Percentiles rank a stretch among this genome's conserved stretches.
Evolutionary conservation across 2,329 filamentous ascomycete species (phyloP).

Genomic region (Bipolaris gigantea): DNA sequence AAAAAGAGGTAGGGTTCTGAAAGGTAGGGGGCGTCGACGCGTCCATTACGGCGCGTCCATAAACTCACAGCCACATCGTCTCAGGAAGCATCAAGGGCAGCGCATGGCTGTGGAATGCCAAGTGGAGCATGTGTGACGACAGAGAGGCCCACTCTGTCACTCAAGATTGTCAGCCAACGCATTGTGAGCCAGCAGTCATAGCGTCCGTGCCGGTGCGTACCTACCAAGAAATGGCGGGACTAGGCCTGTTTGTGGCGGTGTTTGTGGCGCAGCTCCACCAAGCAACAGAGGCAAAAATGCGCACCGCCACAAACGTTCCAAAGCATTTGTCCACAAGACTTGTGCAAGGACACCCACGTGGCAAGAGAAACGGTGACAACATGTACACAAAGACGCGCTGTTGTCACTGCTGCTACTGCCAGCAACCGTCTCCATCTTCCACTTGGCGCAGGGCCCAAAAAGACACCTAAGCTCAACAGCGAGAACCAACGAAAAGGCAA

Average conservation of each 20-base stretch:
- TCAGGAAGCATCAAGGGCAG: background rate
- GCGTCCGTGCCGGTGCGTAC: conserved; percentile 19
- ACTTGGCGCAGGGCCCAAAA: no score
- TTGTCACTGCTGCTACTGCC: background rate
- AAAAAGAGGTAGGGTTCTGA: background rate
- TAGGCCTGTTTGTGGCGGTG: conserved; percentile 23
- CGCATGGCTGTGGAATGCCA: background rate
- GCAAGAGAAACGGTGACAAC: background rate
- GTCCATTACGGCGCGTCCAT: background rate
- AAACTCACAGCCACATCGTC: conserved; percentile 9
- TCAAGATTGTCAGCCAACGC: conserved; percentile 5
- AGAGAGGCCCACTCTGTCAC: background rate
- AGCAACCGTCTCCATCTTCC: background rate
- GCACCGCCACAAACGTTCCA: no score
- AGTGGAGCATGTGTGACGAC: background rate
- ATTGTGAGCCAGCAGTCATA: conserved; percentile 14
- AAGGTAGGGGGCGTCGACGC: background rate
- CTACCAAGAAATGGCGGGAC: conserved; percentile 24
- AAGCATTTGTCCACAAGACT: no score
- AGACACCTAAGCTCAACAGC: no score
- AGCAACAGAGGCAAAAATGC: no score
- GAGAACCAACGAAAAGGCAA: no score
- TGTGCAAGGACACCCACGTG: no score
- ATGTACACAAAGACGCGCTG: background rate
- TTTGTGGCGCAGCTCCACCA: conserved; percentile 2